Percentiles rank a stretch among this genome's conserved stretches.
These are phyloP conservation scores for Limonium bicolor DNA, from an alignment of 148 eudicot genomes.

Conservation along the genomic window DNA sequence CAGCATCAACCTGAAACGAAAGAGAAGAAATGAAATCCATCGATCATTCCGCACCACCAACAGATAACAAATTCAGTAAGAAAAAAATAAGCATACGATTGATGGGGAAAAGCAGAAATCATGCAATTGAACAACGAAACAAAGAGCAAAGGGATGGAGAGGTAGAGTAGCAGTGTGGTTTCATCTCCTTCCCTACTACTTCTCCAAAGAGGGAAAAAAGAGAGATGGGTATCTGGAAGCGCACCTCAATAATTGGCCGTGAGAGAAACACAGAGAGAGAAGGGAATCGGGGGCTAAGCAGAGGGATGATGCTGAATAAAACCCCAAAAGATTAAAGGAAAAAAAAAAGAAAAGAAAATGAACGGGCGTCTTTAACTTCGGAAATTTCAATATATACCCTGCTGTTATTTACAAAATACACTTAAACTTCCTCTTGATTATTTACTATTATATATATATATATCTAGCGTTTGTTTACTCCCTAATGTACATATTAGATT, in stretches of 20 bases:
- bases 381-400: too few species aligned
- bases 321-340: slow-evolving; percentile 3
- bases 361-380: too few species aligned
- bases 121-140: background rate
- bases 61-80: slow-evolving; percentile 3
- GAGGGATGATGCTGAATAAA: slow-evolving; percentile 1
- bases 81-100: background rate
- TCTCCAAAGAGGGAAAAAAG: slow-evolving; percentile 6
- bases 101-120: background rate
- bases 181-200: background rate
- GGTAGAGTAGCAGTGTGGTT: background rate
- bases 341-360: too few species aligned
- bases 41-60: too few species aligned
- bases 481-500: too few species aligned
- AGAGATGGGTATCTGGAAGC: background rate
- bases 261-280: background rate
- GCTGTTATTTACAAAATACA: too few species aligned
- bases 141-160: background rate
- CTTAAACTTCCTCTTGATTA: too few species aligned
- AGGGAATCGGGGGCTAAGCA: background rate
- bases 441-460: too few species aligned
- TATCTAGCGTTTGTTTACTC: too few species aligned
- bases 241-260: slow-evolving; percentile 5
- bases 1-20: slow-evolving; percentile 10
- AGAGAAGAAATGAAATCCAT: slow-evolving; percentile 1